These are phyloP conservation scores for Brasilioporus rufonigricans DNA, from an alignment of 768 basidiomycete species.

Conservation along the genomic window DNA sequence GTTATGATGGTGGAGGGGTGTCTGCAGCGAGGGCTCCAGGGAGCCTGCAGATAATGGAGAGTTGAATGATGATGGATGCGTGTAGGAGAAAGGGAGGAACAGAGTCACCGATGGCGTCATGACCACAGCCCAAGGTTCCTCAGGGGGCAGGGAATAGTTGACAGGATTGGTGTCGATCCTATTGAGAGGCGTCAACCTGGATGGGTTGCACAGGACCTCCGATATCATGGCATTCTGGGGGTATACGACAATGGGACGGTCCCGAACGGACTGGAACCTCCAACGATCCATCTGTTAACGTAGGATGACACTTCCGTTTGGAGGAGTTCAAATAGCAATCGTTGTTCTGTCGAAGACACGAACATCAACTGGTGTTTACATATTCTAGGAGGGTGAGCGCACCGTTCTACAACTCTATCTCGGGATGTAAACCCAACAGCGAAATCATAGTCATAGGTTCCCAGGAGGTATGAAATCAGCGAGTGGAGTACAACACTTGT, in stretches of 20 bases:
- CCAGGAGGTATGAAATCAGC: too few species aligned
- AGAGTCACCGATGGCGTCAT: background rate
- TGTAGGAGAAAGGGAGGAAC: slow-evolving; percentile 6
- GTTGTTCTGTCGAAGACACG: too few species aligned
- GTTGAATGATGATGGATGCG: background rate
- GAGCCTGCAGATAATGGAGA: too few species aligned
- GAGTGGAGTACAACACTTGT: too few species aligned
- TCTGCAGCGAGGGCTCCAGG: slow-evolving; percentile 19
- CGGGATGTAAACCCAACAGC: too few species aligned
- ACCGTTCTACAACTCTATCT: too few species aligned
- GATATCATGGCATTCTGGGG: background rate
- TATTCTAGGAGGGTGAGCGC: too few species aligned
- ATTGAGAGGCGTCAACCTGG: background rate
- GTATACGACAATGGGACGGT: background rate
- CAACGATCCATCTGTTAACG: slow-evolving; percentile 3
- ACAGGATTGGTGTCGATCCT: background rate
- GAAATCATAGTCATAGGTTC: too few species aligned
- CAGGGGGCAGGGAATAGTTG: background rate
- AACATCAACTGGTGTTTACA: too few species aligned
- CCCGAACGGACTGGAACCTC: too few species aligned
- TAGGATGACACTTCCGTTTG: slow-evolving; percentile 5
- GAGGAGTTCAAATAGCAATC: background rate
- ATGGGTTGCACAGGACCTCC: background rate
- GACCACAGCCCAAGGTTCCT: background rate
- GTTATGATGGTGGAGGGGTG: background rate